Conservation (phyloP, 2,329 filamentous ascomycete species). For the Venturia nashicola region DNA sequence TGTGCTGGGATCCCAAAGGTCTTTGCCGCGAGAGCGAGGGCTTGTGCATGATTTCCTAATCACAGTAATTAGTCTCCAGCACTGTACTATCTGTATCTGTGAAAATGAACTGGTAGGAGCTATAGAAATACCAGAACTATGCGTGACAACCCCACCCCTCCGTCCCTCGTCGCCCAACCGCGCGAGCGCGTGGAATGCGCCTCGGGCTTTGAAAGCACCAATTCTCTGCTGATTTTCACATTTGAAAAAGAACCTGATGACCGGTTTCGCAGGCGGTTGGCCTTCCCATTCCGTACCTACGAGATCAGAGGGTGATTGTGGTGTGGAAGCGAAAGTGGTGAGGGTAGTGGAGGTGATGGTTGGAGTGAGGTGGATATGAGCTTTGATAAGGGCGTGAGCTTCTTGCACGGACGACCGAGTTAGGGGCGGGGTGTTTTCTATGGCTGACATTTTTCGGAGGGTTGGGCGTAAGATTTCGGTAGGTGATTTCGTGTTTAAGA, state of each 20-base stretch:
- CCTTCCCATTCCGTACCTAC: constrained; percentile 45
- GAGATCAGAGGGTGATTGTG: constrained; percentile 44
- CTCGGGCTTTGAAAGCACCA: constrained; percentile 85
- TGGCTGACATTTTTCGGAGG: constrained; percentile 28
- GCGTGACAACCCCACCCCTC: constrained; percentile 70
- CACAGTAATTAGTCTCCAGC: background rate
- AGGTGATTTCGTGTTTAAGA: background rate
- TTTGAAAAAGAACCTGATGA: constrained; percentile 77
- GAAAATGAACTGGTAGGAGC: background rate
- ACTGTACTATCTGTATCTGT: background rate
- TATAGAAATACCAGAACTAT: constrained; percentile 59
- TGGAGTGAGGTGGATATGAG: constrained; percentile 71
- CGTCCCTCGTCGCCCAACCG: constrained; percentile 53
- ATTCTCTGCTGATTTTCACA: constrained; percentile 87
- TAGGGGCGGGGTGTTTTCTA: constrained; percentile 44
- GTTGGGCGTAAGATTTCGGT: background rate
- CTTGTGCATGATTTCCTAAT: constrained; percentile 86
- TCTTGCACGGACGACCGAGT: constrained; percentile 58
- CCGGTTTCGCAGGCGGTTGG: constrained; percentile 47
- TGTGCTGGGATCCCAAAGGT: constrained; percentile 64
- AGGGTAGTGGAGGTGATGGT: constrained; percentile 70
- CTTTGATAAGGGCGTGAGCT: constrained; percentile 61
- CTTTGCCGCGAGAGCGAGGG: constrained; percentile 71
- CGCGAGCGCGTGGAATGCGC: constrained; percentile 76
- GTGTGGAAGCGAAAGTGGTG: constrained; percentile 59